phyloP scores from a whole-genome alignment of 768 basidiomycete species.

The Leccinum subtestaceum region DNA sequence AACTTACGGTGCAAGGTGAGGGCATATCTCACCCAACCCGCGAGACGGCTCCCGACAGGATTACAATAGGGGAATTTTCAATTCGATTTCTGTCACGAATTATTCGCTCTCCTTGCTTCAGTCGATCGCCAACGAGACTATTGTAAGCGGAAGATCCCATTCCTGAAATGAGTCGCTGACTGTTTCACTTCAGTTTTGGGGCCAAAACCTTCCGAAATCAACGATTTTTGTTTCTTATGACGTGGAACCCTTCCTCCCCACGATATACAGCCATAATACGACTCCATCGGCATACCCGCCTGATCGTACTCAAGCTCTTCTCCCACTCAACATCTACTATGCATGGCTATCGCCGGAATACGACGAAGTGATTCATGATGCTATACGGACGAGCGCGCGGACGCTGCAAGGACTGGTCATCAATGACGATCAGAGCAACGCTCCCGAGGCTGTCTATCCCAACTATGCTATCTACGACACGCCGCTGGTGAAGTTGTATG shows the following conservation, averaged over 20 bases:
- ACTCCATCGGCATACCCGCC: slow-evolving; percentile 47
- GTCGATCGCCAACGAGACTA: slow-evolving; percentile 13
- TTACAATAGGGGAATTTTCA: slow-evolving; percentile 4
- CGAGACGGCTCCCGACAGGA: neutral
- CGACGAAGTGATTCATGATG: slow-evolving; percentile 30
- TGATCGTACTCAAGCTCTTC: slow-evolving; percentile 31
- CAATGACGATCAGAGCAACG: slow-evolving; percentile 29
- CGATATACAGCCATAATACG: slow-evolving; percentile 36
- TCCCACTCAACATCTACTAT: slow-evolving; percentile 47
- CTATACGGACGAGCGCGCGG: slow-evolving; percentile 35
- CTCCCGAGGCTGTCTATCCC: neutral
- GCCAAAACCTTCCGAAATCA: neutral
- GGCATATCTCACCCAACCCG: neutral
- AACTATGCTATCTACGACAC: neutral
- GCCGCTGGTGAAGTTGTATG: neutral
- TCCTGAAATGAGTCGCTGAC: neutral
- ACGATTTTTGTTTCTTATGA: slow-evolving; percentile 12
- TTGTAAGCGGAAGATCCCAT: slow-evolving; percentile 6
- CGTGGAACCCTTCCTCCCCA: slow-evolving; percentile 52
- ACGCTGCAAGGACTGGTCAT: slow-evolving; percentile 38
- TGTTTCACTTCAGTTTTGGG: slow-evolving; percentile 19
- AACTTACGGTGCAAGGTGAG: neutral
- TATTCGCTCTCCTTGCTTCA: slow-evolving; percentile 17
- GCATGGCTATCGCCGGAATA: neutral
- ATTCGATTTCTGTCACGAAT: slow-evolving; percentile 4